Percentiles rank a stretch among this genome's conserved stretches.
Conservation (phyloP, 2,329 filamentous ascomycete species). For the Drechmeria coniospora region DNA sequence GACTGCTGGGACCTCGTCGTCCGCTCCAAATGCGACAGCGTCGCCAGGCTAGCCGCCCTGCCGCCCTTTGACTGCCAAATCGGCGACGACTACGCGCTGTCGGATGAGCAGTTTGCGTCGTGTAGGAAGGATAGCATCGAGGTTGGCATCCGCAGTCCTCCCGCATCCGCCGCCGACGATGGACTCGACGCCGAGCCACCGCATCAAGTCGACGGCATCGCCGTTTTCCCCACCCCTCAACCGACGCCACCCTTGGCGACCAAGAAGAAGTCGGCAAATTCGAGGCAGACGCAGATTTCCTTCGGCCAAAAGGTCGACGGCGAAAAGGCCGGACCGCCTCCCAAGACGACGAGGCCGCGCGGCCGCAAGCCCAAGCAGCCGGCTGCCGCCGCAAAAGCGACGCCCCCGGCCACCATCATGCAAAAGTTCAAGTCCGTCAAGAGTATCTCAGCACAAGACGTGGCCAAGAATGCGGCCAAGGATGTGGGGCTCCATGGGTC, state of each 20-base stretch:
- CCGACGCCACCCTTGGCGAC: slow-evolving; percentile 35
- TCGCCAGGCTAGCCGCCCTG: slow-evolving; percentile 56
- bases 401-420: slow-evolving; percentile 23
- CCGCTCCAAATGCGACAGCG: slow-evolving; percentile 71
- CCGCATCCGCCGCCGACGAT: slow-evolving; percentile 7
- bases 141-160: slow-evolving; percentile 13
- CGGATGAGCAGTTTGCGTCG: slow-evolving; percentile 24
- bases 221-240: slow-evolving; percentile 41
- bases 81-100: slow-evolving; percentile 32
- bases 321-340: slow-evolving; percentile 7
- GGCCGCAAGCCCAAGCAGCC: slow-evolving; percentile 17
- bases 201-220: slow-evolving; percentile 25
- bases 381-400: slow-evolving; percentile 18
- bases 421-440: slow-evolving; percentile 30
- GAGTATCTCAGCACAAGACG: slow-evolving; percentile 8
- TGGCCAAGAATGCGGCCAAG: slow-evolving; percentile 8
- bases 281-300: slow-evolving; percentile 36
- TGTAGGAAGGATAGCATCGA: slow-evolving; percentile 21
- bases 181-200: slow-evolving; percentile 17
- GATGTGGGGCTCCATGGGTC: slow-evolving; percentile 7
- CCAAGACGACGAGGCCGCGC: slow-evolving; percentile 14
- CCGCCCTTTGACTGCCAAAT: slow-evolving; percentile 42
- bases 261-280: slow-evolving; percentile 22
- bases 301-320: slow-evolving; percentile 18
- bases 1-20: slow-evolving; percentile 90